A percentile compares a stretch with the other conserved stretches of the same genome.
phyloP scores from a whole-genome alignment of 257 asterid species.

The Scutellaria minor region DNA sequence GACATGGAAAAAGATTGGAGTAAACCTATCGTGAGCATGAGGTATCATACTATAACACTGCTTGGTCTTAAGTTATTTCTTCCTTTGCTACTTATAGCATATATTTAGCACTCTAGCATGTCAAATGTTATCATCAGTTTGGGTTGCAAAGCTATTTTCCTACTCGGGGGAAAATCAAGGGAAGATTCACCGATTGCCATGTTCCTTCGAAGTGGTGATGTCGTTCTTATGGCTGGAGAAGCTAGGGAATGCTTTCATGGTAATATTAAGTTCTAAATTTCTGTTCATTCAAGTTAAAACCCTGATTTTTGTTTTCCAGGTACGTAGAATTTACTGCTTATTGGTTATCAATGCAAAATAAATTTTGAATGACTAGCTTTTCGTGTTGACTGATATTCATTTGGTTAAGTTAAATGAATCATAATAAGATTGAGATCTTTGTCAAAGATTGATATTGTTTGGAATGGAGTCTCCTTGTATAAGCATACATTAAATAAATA shows the following conservation, averaged over 20 bases:
- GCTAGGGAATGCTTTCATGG: conserved; percentile 99
- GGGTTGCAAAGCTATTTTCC: conserved; percentile 97
- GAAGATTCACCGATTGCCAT: conserved; percentile 76
- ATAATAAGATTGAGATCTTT: background rate
- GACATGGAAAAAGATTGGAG: conserved; percentile 99
- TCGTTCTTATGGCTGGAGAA: conserved; percentile 87
- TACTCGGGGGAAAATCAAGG: conserved; percentile 90
- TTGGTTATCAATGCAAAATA: background rate
- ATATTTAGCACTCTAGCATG: conserved; percentile 13
- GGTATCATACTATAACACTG: conserved; percentile 48
- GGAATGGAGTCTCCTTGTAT: too few species aligned
- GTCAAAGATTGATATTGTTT: too few species aligned
- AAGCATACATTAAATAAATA: too few species aligned
- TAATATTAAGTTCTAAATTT: conserved; percentile 33
- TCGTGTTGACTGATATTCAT: background rate
- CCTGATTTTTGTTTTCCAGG: background rate
- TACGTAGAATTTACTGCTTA: background rate
- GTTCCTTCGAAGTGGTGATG: conserved; percentile 95
- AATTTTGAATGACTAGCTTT: background rate
- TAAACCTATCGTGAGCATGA: conserved; percentile 97
- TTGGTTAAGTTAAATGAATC: background rate
- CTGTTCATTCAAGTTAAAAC: background rate
- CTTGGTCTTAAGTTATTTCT: conserved; percentile 9
- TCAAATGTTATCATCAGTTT: conserved; percentile 51
- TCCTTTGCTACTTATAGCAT: conserved; percentile 16